These are phyloP conservation scores for Aspergillus sp. DNA, from an alignment of 2,329 filamentous ascomycete species.

Conservation along the genomic window DNA sequence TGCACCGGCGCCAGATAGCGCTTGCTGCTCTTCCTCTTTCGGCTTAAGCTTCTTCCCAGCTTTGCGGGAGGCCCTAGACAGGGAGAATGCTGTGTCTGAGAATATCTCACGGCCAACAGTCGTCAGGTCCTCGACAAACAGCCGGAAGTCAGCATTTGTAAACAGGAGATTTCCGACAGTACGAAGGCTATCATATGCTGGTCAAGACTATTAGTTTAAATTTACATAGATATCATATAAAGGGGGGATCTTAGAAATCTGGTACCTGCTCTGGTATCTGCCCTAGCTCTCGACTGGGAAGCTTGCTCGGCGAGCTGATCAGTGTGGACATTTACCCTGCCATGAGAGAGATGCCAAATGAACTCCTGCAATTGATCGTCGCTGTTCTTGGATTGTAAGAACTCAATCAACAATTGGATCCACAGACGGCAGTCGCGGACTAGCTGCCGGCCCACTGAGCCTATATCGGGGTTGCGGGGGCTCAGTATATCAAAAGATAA, in stretches of 20 bases:
- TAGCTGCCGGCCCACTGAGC: slow-evolving; percentile 72
- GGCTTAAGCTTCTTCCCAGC: slow-evolving; percentile 73
- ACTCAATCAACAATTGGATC: slow-evolving; percentile 76
- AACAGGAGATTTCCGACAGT: slow-evolving; percentile 83
- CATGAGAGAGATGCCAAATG: slow-evolving; percentile 77
- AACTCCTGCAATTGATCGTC: slow-evolving; percentile 88
- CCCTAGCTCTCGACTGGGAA: slow-evolving; percentile 63
- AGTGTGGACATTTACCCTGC: slow-evolving; percentile 68
- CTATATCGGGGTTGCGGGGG: slow-evolving; percentile 71
- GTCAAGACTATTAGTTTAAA: slow-evolving; percentile 6
- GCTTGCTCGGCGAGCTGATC: slow-evolving; percentile 63
- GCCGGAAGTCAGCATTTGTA: slow-evolving; percentile 85
- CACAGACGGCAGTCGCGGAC: slow-evolving; percentile 70
- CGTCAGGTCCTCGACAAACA: slow-evolving; percentile 78
- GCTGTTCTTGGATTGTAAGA: slow-evolving; percentile 78
- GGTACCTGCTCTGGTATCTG: slow-evolving; percentile 69
- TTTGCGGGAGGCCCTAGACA: slow-evolving; percentile 73
- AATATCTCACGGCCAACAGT: slow-evolving; percentile 81
- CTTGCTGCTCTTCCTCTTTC: slow-evolving; percentile 59
- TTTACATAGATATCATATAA: neutral
- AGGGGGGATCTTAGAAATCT: neutral
- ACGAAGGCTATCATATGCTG: slow-evolving; percentile 76
- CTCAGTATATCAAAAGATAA: slow-evolving; percentile 77
- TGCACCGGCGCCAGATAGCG: slow-evolving; percentile 48
- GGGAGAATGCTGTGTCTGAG: slow-evolving; percentile 76